Conservation (phyloP, 257 asterid genomes). For the Ilex asprella region DNA sequence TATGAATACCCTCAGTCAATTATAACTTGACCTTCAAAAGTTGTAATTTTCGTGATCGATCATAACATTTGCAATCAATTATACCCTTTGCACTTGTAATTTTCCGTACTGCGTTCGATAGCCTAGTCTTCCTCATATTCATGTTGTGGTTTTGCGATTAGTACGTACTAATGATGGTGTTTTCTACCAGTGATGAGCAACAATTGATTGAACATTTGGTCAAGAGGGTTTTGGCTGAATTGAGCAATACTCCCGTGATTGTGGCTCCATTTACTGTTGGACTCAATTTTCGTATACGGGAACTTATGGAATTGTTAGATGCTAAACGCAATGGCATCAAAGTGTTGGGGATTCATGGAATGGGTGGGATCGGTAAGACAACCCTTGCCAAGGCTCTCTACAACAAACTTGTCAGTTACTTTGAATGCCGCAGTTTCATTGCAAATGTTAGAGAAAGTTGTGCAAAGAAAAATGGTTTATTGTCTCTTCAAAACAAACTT, state of each 20-base stretch:
- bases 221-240: constrained; percentile 8
- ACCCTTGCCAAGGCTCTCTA: constrained; percentile 23
- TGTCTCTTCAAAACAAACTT: constrained; percentile 16
- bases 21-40: too few relatives aligned
- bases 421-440: constrained; percentile 23
- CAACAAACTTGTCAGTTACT: constrained; percentile 9
- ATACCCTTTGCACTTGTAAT: too few relatives aligned
- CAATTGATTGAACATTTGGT: constrained; percentile 14
- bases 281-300: constrained; percentile 14
- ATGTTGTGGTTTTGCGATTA: too few relatives aligned
- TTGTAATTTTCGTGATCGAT: too few relatives aligned
- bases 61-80: too few relatives aligned
- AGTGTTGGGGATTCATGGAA: constrained; percentile 20
- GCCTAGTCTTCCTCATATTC: too few relatives aligned
- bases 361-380: constrained; percentile 36
- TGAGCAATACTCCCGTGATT: constrained; percentile 23
- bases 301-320: constrained; percentile 13
- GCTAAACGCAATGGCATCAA: constrained; percentile 10
- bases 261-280: constrained; percentile 30
- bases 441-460: constrained; percentile 20
- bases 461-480: constrained; percentile 11
- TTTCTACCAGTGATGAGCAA: constrained; percentile 21
- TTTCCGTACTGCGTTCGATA: too few relatives aligned
- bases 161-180: too few relatives aligned
- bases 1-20: too few relatives aligned